These are phyloP conservation scores for Wakefieldia striispora DNA, from an alignment of 768 basidiomycete species.

Conservation along the genomic window DNA sequence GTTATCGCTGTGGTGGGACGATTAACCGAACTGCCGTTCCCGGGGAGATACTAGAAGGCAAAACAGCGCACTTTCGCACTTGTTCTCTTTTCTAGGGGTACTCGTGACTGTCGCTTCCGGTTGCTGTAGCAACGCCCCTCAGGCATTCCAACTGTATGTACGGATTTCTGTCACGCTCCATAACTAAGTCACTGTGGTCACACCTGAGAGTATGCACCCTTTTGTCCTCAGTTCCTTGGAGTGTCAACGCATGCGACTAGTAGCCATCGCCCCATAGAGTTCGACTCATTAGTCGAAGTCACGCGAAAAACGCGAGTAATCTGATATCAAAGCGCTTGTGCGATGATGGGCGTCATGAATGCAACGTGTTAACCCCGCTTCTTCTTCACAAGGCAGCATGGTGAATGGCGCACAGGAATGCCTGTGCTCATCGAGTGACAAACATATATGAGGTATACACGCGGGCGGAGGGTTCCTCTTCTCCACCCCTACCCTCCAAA, in stretches of 20 bases:
- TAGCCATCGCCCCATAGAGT: too few species aligned
- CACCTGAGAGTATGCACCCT: background rate
- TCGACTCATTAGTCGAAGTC: background rate
- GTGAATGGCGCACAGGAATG: background rate
- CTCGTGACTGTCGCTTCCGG: background rate
- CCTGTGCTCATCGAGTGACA: constrained; percentile 6
- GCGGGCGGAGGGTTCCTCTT: background rate
- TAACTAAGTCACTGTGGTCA: background rate
- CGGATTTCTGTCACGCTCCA: too few species aligned
- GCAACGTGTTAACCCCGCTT: constrained; percentile 9
- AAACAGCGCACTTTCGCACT: constrained; percentile 32
- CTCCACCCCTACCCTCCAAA: background rate
- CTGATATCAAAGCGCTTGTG: constrained; percentile 4
- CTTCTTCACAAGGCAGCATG: constrained; percentile 11
- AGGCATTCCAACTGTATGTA: too few species aligned
- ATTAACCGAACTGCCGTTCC: constrained; percentile 42
- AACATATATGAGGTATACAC: constrained; percentile 15
- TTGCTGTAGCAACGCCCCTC: background rate
- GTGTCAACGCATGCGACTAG: too few species aligned
- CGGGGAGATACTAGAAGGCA: constrained; percentile 31
- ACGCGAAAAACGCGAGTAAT: background rate
- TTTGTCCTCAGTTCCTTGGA: too few species aligned
- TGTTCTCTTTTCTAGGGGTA: constrained; percentile 25
- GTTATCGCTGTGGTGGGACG: constrained; percentile 46
- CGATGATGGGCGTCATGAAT: constrained; percentile 12